Conservation (phyloP, 768 basidiomycete species). For the Gelatoporia subvermispora region DNA sequence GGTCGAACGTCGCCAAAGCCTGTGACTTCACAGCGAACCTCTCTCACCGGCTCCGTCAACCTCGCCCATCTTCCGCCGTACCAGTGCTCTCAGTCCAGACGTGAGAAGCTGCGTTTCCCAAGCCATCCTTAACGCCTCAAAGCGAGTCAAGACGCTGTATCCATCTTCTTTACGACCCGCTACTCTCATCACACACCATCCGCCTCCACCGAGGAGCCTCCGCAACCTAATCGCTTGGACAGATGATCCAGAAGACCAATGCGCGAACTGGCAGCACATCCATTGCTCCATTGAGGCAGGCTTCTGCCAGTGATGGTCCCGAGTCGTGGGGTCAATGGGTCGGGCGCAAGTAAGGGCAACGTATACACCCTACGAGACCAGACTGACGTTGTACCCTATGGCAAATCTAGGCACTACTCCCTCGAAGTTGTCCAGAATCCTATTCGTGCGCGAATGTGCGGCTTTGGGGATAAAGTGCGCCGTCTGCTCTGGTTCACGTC, state of each 20-base stretch:
- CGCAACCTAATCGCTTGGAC: no score
- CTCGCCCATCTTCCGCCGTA: no score
- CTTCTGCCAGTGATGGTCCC: conserved; percentile 33
- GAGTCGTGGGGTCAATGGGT: conserved; percentile 72
- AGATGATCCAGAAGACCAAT: conserved; percentile 68
- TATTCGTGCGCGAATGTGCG: conserved; percentile 89
- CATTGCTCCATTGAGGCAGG: conserved; percentile 16
- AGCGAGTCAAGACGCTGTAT: no score
- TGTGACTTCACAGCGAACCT: no score
- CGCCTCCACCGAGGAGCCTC: no score
- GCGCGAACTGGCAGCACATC: conserved; percentile 33
- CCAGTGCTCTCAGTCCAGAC: no score
- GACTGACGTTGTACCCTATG: conserved; percentile 2
- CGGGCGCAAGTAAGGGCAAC: conserved; percentile 49
- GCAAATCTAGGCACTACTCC: conserved; percentile 60
- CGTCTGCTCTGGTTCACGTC: conserved; percentile 3
- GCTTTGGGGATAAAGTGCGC: conserved; percentile 90
- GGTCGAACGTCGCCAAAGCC: no score
- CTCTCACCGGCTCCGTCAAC: no score
- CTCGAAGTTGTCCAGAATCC: conserved; percentile 87
- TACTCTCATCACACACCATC: no score
- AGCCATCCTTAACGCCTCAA: no score
- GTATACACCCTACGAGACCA: neutral
- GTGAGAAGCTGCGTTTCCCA: no score
- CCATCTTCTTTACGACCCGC: no score